Percentiles rank a stretch among this genome's conserved stretches.
These are phyloP conservation scores for Avena insularis DNA, from an alignment of 176 grass and related monocot species.

Conservation along the genomic window DNA sequence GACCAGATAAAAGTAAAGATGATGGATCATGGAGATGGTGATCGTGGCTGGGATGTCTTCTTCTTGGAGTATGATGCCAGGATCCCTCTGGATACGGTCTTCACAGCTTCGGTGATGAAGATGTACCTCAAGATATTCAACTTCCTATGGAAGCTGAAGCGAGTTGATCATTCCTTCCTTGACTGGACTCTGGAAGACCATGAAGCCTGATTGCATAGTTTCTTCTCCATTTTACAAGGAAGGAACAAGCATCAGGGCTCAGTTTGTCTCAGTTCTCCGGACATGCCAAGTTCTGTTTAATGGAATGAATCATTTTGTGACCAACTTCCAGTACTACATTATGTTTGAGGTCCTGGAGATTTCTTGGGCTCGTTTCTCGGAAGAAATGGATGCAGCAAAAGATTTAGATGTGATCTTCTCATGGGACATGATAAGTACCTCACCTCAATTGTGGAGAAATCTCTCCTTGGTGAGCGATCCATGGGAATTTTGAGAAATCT, in stretches of 20 bases:
- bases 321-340: constrained; percentile 94
- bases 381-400: constrained; percentile 90
- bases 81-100: constrained; percentile 83
- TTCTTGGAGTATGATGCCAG: constrained; percentile 92
- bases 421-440: constrained; percentile 86
- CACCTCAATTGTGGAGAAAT: constrained; percentile 85
- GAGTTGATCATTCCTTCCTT: constrained; percentile 83
- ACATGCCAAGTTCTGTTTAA: constrained; percentile 97
- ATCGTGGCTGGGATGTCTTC: constrained; percentile 95
- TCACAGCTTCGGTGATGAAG: constrained; percentile 93
- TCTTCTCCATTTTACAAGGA: constrained; percentile 87
- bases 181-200: constrained; percentile 85
- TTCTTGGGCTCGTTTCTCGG: constrained; percentile 89
- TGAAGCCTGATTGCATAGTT: constrained; percentile 94
- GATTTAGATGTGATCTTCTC: constrained; percentile 94
- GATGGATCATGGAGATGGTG: constrained; percentile 94
- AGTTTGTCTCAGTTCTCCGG: constrained; percentile 81
- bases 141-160: constrained; percentile 91
- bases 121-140: constrained; percentile 95
- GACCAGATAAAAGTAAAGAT: constrained; percentile 93
- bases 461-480: constrained; percentile 80
- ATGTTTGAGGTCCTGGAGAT: constrained; percentile 99
- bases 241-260: constrained; percentile 55
- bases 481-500: constrained; percentile 70
- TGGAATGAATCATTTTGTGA: constrained; percentile 98